Evolutionary conservation across 2,329 filamentous ascomycete genomes (phyloP).

Genomic region (Phyllosticta citriasiana): DNA sequence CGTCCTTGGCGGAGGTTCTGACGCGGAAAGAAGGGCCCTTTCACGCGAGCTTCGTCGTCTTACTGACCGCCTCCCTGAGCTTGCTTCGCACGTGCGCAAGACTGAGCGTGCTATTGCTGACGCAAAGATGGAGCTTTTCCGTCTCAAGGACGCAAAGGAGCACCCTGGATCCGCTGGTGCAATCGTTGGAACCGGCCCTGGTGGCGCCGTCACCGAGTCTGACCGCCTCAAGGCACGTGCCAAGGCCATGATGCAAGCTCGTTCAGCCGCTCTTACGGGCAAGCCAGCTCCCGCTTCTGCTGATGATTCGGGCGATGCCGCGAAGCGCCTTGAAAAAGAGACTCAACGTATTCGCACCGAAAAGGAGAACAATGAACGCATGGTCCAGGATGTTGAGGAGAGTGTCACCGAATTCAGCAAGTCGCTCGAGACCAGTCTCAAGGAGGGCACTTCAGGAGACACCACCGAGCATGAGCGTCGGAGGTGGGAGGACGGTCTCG

Average conservation of each 20-base stretch:
- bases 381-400: slow-evolving; percentile 95
- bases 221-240: slow-evolving; percentile 91
- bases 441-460: slow-evolving; percentile 65
- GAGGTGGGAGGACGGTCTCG: slow-evolving; percentile 90
- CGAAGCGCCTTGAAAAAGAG: slow-evolving; percentile 82
- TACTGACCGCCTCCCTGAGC: slow-evolving; percentile 80
- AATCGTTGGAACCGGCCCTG: slow-evolving; percentile 87
- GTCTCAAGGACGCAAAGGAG: slow-evolving; percentile 84
- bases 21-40: slow-evolving; percentile 75
- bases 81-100: slow-evolving; percentile 84
- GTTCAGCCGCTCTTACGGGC: slow-evolving; percentile 83
- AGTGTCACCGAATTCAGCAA: slow-evolving; percentile 82
- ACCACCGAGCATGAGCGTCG: slow-evolving; percentile 81
- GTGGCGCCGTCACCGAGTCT: slow-evolving; percentile 80
- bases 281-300: slow-evolving; percentile 59
- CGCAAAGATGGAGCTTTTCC: slow-evolving; percentile 83
- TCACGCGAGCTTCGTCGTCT: slow-evolving; percentile 83
- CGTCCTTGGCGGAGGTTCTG: slow-evolving; percentile 39
- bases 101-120: slow-evolving; percentile 91
- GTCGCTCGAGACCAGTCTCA: slow-evolving; percentile 77
- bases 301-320: slow-evolving; percentile 66
- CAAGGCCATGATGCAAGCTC: slow-evolving; percentile 97
- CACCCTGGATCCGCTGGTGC: slow-evolving; percentile 70
- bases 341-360: slow-evolving; percentile 71
- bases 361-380: slow-evolving; percentile 86